Evolutionary conservation across 345 rosid genomes (phyloP), one percentile per base, ranked within the genome.

Genomic region (Psidium guajava): DNA sequence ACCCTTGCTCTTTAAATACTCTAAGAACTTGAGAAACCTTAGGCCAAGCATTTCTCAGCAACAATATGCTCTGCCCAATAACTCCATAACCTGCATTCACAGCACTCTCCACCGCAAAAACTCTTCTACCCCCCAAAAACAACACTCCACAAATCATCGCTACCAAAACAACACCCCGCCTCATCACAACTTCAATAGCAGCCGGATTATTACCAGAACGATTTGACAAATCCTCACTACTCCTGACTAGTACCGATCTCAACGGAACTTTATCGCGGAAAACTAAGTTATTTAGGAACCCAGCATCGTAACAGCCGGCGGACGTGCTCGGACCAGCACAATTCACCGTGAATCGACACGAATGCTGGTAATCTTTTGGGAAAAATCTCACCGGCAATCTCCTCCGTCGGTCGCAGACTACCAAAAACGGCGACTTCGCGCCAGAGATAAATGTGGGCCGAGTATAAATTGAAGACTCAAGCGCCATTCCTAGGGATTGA

Each of bases 1-100:
- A 89, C 83, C 98, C 98, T 86, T 96, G 98, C 90, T 96, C 98
- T 87, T 90, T 96, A 52, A 96, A 89, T 86, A 95, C 93, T 53
- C 8, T 88, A 85, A 96, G 93, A 83, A 96, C 93, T 91, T 91
- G 96, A 58, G 89, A 93, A 85, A 92, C 85, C 90, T 92, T 96
- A 22, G 98, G 98, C 93, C 94, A 92, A 10, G 96, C 91, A 64
- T 88, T 94, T 92, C 90, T 94, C 69, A 92, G 87, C 88, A 90
- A 54, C 89, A 93, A 90, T 13, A 93, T 50, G 84, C 91, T 91
- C 87, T 93, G 95, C 85, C 91, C 96, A 82, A 94, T 87, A 81
- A 94, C 93, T 75, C 94, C 99, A 88, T 92, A 88, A 25, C 95
- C 94, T 36, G 96, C 95, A 91, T 94, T 94, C 84, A 86, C 91